These are phyloP conservation scores for Colletotrichum godetiae DNA, from an alignment of 2,329 filamentous ascomycete species.

Conservation along the genomic window DNA sequence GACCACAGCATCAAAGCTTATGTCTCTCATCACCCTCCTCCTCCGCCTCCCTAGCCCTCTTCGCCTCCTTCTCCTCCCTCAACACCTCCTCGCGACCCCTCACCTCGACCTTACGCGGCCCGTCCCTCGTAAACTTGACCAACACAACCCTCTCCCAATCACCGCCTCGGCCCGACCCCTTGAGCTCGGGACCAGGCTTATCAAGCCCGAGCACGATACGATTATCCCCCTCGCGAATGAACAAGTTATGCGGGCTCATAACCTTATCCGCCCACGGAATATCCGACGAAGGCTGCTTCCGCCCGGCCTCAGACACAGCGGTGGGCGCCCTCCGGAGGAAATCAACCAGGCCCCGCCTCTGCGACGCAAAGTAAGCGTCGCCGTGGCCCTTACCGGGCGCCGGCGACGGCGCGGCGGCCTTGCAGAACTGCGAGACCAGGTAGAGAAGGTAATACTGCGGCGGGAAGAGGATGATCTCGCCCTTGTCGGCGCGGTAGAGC, in stretches of 20 bases:
- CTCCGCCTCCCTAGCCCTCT: conserved; percentile 32
- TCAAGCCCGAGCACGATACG: conserved; percentile 67
- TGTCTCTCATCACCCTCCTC: conserved; percentile 9
- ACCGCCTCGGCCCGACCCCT: conserved; percentile 59
- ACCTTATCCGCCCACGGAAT: conserved; percentile 71
- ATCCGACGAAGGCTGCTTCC: conserved; percentile 52
- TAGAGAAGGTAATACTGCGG: conserved; percentile 84
- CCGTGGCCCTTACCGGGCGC: conserved; percentile 38
- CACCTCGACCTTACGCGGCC: conserved; percentile 65
- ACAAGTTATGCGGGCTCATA: conserved; percentile 66
- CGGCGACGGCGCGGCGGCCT: conserved; percentile 43
- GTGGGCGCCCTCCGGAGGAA: conserved; percentile 63
- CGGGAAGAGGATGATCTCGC: conserved; percentile 86
- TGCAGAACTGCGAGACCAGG: conserved; percentile 66
- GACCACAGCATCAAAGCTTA: conserved; percentile 11
- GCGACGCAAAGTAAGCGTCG: conserved; percentile 53
- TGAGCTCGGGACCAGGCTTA: conserved; percentile 67
- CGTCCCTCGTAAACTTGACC: conserved; percentile 62
- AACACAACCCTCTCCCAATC: conserved; percentile 71
- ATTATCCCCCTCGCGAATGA: conserved; percentile 56
- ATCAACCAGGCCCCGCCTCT: conserved; percentile 63
- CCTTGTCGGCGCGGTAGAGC: conserved; percentile 71
- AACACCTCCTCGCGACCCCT: conserved; percentile 60
- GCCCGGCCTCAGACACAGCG: conserved; percentile 51
- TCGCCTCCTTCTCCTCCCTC: conserved; percentile 53